These are phyloP conservation scores for Ogataea thermomethanolica DNA, from an alignment of 805 yeast genomes.

Conservation along the genomic window DNA sequence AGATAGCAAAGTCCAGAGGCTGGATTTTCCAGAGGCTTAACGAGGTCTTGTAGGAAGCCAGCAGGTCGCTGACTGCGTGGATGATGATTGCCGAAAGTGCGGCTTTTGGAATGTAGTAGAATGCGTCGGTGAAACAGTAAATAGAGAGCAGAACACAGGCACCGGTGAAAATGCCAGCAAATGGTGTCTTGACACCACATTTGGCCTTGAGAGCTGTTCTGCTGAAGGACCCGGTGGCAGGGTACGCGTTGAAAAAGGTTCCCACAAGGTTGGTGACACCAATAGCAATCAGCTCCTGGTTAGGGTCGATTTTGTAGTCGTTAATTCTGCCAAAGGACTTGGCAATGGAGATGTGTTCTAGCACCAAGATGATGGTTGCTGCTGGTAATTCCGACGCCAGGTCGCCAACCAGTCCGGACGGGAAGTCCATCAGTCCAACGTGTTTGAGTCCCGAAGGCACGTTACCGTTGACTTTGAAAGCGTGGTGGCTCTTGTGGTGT, in stretches of 20 bases:
- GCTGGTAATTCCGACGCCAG: constrained; percentile 83
- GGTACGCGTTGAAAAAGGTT: constrained; percentile 89
- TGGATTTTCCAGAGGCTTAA: constrained; percentile 66
- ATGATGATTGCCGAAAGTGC: constrained; percentile 83
- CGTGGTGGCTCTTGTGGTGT: constrained; percentile 37
- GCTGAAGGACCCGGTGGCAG: constrained; percentile 94
- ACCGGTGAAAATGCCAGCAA: constrained; percentile 90
- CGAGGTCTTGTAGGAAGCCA: constrained; percentile 65
- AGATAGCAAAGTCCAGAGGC: constrained; percentile 73
- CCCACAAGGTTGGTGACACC: constrained; percentile 90
- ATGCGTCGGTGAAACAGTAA: constrained; percentile 77
- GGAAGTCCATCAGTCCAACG: constrained; percentile 69
- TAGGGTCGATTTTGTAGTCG: constrained; percentile 86
- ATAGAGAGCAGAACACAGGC: constrained; percentile 82
- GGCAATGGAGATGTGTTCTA: constrained; percentile 91
- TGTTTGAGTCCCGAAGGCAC: constrained; percentile 82
- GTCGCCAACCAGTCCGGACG: constrained; percentile 52
- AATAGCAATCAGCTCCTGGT: constrained; percentile 91
- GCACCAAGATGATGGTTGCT: constrained; percentile 72
- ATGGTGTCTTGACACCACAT: constrained; percentile 92
- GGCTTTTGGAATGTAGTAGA: constrained; percentile 88
- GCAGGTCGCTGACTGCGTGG: constrained; percentile 86
- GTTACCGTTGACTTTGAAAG: constrained; percentile 62
- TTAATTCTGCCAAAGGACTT: constrained; percentile 91
- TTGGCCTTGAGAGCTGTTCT: constrained; percentile 92